Evolutionary conservation across 352 stramenopile genomes (phyloP).

Genomic region (Plasmopara halstedii): DNA sequence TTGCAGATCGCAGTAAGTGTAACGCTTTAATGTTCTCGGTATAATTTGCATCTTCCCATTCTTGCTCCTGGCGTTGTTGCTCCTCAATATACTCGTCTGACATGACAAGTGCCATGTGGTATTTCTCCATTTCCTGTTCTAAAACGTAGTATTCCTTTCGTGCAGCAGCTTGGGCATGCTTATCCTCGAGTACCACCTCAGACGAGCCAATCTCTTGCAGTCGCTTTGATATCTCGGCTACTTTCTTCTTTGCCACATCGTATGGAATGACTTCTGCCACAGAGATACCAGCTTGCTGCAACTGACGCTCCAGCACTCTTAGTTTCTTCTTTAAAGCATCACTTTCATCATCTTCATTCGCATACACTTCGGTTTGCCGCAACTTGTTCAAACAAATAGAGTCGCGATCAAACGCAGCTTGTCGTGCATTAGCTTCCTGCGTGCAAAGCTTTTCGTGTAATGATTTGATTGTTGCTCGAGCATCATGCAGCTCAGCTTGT

Average conservation of each 20-base stretch:
- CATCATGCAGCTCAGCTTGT: slow-evolving; percentile 48
- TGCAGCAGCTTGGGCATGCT: slow-evolving; percentile 32
- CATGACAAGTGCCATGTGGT: slow-evolving; percentile 84
- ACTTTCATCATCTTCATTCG: slow-evolving; percentile 36
- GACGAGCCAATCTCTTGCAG: slow-evolving; percentile 80
- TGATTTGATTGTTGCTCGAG: slow-evolving; percentile 40
- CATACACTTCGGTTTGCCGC: slow-evolving; percentile 29
- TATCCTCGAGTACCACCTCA: slow-evolving; percentile 49
- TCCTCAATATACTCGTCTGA: slow-evolving; percentile 87
- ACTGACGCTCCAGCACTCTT: slow-evolving; percentile 62
- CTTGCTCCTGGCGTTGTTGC: slow-evolving; percentile 45
- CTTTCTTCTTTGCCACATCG: slow-evolving; percentile 65
- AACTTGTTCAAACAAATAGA: slow-evolving; percentile 50
- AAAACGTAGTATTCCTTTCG: slow-evolving; percentile 84
- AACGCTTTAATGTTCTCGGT: slow-evolving; percentile 46
- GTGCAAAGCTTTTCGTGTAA: slow-evolving; percentile 50
- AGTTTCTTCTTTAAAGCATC: slow-evolving; percentile 54
- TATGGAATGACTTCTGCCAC: slow-evolving; percentile 88
- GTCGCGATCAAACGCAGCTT: slow-evolving; percentile 44
- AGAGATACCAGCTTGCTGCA: slow-evolving; percentile 67
- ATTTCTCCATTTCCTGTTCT: slow-evolving; percentile 88
- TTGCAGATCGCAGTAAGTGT: slow-evolving; percentile 50
- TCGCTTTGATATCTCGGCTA: slow-evolving; percentile 67
- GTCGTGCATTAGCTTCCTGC: slow-evolving; percentile 44
- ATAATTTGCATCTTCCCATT: slow-evolving; percentile 66